Conservation (phyloP, 2,329 filamentous ascomycete species). For the Trichocomaceae sp. region DNA sequence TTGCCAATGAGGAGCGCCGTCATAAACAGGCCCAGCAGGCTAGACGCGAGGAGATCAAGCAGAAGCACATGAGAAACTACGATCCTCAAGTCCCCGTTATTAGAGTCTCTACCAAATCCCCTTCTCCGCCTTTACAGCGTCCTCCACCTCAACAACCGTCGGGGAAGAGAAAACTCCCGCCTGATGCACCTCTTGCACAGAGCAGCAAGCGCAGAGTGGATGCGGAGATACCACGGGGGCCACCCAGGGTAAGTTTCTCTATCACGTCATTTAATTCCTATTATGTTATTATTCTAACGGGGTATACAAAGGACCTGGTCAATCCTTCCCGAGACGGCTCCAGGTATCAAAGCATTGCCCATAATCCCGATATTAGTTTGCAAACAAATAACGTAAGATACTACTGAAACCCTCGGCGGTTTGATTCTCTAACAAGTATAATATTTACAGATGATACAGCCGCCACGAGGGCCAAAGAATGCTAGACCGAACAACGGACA, state of each 20-base stretch:
- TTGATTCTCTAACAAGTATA: background rate
- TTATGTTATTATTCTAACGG: background rate
- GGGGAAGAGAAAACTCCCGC: slow-evolving; percentile 24
- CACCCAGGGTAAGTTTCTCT: slow-evolving; percentile 14
- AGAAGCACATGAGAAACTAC: slow-evolving; percentile 39
- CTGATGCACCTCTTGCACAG: slow-evolving; percentile 20
- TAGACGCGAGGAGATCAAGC: slow-evolving; percentile 32
- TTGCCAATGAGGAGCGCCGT: slow-evolving; percentile 33
- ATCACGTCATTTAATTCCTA: background rate
- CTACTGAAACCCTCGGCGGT: background rate
- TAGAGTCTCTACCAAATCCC: slow-evolving; percentile 23
- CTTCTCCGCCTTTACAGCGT: slow-evolving; percentile 9
- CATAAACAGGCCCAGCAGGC: slow-evolving; percentile 29
- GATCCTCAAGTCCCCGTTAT: slow-evolving; percentile 39
- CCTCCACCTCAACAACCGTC: slow-evolving; percentile 9
- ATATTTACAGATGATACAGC: slow-evolving; percentile 10
- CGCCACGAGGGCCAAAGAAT: slow-evolving; percentile 14
- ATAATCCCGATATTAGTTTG: slow-evolving; percentile 11
- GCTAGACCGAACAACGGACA: slow-evolving; percentile 14
- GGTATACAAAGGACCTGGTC: slow-evolving; percentile 29
- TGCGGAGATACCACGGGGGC: slow-evolving; percentile 17
- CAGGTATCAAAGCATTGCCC: slow-evolving; percentile 22
- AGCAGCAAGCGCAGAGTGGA: slow-evolving; percentile 18
- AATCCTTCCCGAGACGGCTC: slow-evolving; percentile 35
- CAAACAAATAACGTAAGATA: slow-evolving; percentile 4